Evolutionary conservation across 129 eudicot species (phyloP).

Genomic region (Saposhnikovia divaricata): DNA sequence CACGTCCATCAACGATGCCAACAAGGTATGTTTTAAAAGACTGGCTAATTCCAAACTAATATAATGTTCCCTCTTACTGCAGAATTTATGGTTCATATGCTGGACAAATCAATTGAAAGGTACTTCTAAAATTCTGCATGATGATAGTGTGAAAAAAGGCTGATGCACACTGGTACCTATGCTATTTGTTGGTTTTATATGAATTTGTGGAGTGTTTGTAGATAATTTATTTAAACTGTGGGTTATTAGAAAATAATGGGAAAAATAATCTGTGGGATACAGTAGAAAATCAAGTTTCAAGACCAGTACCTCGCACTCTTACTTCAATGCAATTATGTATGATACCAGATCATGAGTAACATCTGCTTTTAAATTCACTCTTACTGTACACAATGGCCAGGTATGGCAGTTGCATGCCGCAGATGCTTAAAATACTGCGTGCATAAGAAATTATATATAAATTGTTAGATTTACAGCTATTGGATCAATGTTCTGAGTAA

Average conservation of each 20-base stretch:
- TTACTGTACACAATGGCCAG: too few species aligned
- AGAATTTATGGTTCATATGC: conserved; percentile 67
- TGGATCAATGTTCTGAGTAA: neutral
- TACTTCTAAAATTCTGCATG: conserved; percentile 10
- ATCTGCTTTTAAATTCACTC: neutral
- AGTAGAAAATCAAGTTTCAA: neutral
- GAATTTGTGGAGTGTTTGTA: neutral
- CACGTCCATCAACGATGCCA: neutral
- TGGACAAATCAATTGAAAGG: conserved; percentile 73
- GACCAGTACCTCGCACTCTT: neutral
- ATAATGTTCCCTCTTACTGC: conserved; percentile 13
- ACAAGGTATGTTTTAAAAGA: neutral
- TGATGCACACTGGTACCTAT: neutral
- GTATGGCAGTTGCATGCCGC: too few species aligned
- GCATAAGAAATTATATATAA: too few species aligned
- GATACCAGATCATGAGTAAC: neutral
- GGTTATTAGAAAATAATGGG: neutral
- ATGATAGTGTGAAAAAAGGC: neutral
- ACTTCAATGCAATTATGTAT: neutral
- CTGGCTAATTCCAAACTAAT: neutral
- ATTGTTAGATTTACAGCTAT: too few species aligned
- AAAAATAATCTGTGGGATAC: neutral
- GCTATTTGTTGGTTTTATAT: neutral
- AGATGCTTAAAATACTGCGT: too few species aligned
- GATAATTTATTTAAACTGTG: neutral